phyloP scores from a whole-genome alignment of 2,329 filamentous ascomycete species.

The Pseudogymnoascus sp. region DNA sequence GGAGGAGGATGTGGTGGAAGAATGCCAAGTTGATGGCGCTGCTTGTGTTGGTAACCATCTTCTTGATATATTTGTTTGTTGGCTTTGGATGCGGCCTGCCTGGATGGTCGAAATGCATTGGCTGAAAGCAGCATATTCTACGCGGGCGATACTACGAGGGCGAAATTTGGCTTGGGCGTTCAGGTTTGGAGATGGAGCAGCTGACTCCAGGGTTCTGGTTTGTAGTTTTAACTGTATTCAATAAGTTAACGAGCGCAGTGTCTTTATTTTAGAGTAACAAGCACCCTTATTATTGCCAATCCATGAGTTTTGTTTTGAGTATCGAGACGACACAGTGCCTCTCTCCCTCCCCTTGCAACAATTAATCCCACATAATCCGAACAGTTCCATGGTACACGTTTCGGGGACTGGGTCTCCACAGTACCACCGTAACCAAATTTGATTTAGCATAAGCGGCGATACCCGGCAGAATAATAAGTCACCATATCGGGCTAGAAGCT shows the following conservation, averaged over 20 bases:
- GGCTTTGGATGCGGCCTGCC: constrained; percentile 68
- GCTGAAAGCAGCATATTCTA: constrained; percentile 12
- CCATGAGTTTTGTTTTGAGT: neutral
- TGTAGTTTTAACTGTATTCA: constrained; percentile 6
- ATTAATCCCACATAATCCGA: neutral
- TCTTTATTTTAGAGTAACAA: neutral
- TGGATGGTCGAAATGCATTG: constrained; percentile 35
- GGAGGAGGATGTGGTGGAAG: constrained; percentile 99
- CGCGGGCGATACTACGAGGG: neutral
- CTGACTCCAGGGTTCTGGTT: neutral
- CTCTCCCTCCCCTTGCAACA: neutral
- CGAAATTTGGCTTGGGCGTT: neutral
- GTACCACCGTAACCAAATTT: neutral
- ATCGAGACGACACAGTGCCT: neutral
- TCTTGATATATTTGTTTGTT: constrained; percentile 64
- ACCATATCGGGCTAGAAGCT: constrained; percentile 7
- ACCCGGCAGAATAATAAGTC: constrained; percentile 1
- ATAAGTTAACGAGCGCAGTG: neutral
- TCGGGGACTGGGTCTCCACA: neutral
- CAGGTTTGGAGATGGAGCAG: constrained; percentile 2
- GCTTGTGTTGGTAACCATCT: constrained; percentile 63
- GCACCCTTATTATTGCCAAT: neutral
- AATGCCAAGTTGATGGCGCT: constrained; percentile 92
- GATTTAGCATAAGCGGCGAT: constrained; percentile 1
- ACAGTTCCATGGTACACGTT: neutral